Evolutionary conservation across 164 flowering plant genomes (phyloP), one percentile per base, ranked within the genome.

Genomic region (Echeveria elegans): DNA sequence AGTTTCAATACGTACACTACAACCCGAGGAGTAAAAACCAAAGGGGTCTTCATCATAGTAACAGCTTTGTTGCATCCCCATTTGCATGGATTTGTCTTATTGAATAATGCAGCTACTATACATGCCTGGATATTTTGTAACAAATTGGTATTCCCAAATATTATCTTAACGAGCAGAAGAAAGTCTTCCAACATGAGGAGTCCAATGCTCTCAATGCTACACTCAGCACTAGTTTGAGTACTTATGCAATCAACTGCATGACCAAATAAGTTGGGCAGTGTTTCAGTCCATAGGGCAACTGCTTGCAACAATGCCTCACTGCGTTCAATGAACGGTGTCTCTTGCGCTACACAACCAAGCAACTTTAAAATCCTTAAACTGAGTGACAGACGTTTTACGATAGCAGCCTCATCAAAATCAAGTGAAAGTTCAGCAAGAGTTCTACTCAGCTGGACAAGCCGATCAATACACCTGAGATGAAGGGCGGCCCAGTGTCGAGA

Each of bases 401-500:
- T 69, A 24, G 68, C 74, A 30, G 68, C 82, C 71, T 88, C 88
- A 70, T 83, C 93, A 76, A 56, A 69, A 12, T 68, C 60, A 53
- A 77, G 73, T 8, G 83, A 82, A 48, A 76, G 64, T 65, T 70
- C 70, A 65, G 87, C 43, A 66, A 88, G 73, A 18, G 75, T 77
- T 70, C 74, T 82, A 73, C 95, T 88, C 34, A 79, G 64, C 36
- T 68, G 43, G 69, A 86, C 63, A 63, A 94, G 84, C 56, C 90
- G 88, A 14, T 47, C 81, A 59, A 86, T 69, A 66, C 88, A 86
- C 73, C 77, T 78, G 62, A 79, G 45, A 77, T 89, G 90, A 75
- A 78, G 75, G 74, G 84, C 82, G 28, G 89, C 93, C 87, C 87
- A 88, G 69, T 94, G 90, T 72, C 82, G 86, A 60, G 78, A 79